A percentile compares a stretch with the other conserved stretches of the same genome.
Evolutionary conservation across 176 grass and related monocot species (phyloP).

Genomic region (Triticum urartu): DNA sequence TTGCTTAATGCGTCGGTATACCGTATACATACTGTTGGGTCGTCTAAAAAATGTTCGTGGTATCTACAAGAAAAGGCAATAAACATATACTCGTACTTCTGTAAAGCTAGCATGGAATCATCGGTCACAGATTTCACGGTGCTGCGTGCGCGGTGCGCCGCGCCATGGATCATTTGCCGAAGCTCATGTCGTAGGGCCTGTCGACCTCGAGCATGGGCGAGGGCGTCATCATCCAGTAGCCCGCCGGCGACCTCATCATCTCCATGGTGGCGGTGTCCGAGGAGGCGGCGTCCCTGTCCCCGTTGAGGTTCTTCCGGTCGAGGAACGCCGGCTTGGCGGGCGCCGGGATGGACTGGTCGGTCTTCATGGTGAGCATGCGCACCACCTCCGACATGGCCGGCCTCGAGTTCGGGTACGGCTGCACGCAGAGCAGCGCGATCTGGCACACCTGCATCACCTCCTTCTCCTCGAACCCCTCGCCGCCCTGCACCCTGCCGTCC

Average conservation of each 20-base stretch:
- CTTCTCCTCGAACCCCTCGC: constrained; percentile 28
- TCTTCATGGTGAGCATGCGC: constrained; percentile 51
- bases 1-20: not conserved
- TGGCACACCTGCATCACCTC: constrained; percentile 42
- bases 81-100: not conserved
- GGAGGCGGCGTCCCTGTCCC: constrained; percentile 25
- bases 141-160: not conserved
- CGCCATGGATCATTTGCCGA: constrained; percentile 13
- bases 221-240: constrained; percentile 48
- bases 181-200: constrained; percentile 55
- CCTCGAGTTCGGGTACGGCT: constrained; percentile 35
- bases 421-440: constrained; percentile 55
- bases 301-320: constrained; percentile 44
- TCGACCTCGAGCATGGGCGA: constrained; percentile 31
- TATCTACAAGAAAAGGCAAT: not conserved
- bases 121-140: too few species aligned
- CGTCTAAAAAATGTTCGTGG: not conserved
- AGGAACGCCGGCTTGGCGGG: constrained; percentile 49
- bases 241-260: constrained; percentile 38
- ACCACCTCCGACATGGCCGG: constrained; percentile 56
- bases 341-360: constrained; percentile 30
- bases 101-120: not conserved
- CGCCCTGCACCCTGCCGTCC: constrained; percentile 18
- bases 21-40: not conserved
- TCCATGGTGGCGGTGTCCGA: constrained; percentile 24